Base-by-base conservation (phyloP, 495 filamentous ascomycete species). In the Penicillium lagena region DNA sequence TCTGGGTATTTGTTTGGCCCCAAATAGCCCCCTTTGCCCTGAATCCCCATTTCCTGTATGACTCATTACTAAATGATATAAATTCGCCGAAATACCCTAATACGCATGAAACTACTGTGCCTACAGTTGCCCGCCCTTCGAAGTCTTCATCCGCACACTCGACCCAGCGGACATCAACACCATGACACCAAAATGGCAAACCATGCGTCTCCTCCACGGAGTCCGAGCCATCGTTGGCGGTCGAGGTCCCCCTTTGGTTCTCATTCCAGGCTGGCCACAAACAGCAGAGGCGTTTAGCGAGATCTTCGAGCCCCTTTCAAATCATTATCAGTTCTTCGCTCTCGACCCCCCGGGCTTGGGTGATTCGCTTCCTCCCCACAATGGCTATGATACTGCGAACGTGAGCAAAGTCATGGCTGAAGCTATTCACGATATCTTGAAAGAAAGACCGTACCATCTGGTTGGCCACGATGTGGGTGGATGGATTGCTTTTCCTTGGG, bases 401-500 rank as follows among this genome's bases (percentile, higher is more conserved):
- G 44, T 55, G 22, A 55, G 52, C 56, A 52, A 48, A 39, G 35
- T 51, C 29, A 49, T 59, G 43, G 52, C 56, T 14, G 52, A 56
- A 44, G 47, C 52, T 6, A 35, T 56, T 29, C 47, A 51, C 45
- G 53, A 56, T 15, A 13, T 36, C 39, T 10, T 47, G 28, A 39
- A 49, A 36, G 47, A 52, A 33, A 40, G 34, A 41, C 35, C 37
- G 3, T 60, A 60, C 47, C 56, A 60, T 43, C 53, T 60, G 1
- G 37, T 60, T 27, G 56, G 56, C 41, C 56, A 60, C 36, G 56
- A 60, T 35, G 45, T 60, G 11, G 56, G 56, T 11, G 53, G 52
- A 35, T 60, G 56, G 56, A 60, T 60, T 12, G 38, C 50, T n/a
- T 60, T 56, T 34, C 50, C 56, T 2, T 60, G 56, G 56, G 53